Conservation (phyloP, 2,329 filamentous ascomycete species). For the Aulographum hederae region DNA sequence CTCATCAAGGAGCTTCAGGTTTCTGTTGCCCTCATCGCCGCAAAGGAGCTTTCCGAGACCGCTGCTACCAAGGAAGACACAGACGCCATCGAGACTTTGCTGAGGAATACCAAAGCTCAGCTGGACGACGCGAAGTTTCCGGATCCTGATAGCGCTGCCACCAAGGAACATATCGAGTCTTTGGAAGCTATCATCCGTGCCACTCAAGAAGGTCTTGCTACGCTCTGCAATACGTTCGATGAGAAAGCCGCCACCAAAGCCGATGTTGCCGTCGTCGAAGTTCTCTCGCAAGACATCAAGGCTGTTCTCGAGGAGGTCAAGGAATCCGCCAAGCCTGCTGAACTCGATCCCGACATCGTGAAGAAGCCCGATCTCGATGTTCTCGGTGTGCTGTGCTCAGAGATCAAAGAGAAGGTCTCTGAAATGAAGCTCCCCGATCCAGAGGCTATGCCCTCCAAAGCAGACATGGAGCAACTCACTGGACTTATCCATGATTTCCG, state of each 20-base stretch:
- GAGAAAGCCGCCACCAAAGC: conserved; percentile 54
- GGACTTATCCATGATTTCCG: conserved; percentile 31
- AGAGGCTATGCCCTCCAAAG: conserved; percentile 53
- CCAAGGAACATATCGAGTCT: conserved; percentile 35
- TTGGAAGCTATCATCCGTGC: conserved; percentile 54
- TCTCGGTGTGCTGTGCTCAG: conserved; percentile 64
- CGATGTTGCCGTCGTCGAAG: conserved; percentile 59
- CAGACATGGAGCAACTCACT: conserved; percentile 50
- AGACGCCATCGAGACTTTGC: conserved; percentile 74
- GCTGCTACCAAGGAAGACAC: conserved; percentile 64
- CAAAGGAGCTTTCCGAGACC: conserved; percentile 28
- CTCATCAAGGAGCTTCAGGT: conserved; percentile 39
- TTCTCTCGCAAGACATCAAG: conserved; percentile 62
- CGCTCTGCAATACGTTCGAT: conserved; percentile 49
- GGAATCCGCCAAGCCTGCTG: conserved; percentile 29
- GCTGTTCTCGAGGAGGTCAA: conserved; percentile 52
- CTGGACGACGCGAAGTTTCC: conserved; percentile 58
- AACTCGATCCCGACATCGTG: conserved; percentile 38
- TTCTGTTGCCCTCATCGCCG: conserved; percentile 33
- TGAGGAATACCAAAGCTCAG: conserved; percentile 75
- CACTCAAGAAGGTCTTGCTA: conserved; percentile 53
- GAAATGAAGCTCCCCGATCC: conserved; percentile 55
- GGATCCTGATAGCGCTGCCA: conserved; percentile 50
- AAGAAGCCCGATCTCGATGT: conserved; percentile 68
- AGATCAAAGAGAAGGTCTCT: conserved; percentile 64